A percentile compares a stretch with the other conserved stretches of the same genome.
Conservation (phyloP, 768 basidiomycete species). For the Sporobolomyces roseus region DNA sequence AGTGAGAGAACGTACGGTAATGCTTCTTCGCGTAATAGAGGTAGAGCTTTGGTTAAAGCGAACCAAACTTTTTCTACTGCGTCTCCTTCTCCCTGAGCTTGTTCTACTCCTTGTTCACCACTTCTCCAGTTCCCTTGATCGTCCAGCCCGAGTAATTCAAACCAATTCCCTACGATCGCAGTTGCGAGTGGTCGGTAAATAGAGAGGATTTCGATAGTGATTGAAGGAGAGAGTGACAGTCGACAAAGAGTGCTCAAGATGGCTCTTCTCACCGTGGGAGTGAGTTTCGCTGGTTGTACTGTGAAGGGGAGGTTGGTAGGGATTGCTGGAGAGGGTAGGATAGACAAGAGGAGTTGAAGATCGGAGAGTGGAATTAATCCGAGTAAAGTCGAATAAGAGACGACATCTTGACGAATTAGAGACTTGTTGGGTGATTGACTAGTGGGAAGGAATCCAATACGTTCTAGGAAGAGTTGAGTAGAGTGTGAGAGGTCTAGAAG, state of each 20-base stretch:
- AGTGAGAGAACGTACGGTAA: constrained; percentile 47
- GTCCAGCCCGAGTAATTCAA: constrained; percentile 54
- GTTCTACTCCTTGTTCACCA: constrained; percentile 26
- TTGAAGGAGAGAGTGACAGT: constrained; percentile 60
- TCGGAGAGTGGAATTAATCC: constrained; percentile 31
- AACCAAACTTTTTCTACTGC: constrained; percentile 50
- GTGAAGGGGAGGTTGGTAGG: constrained; percentile 12
- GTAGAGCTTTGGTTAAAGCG: constrained; percentile 42
- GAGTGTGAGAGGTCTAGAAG: constrained; percentile 15
- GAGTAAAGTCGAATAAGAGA: background rate
- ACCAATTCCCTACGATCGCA: constrained; percentile 78
- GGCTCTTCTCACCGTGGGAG: background rate
- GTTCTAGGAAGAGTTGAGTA: constrained; percentile 10
- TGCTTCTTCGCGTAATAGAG: constrained; percentile 46
- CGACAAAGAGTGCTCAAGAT: constrained; percentile 60
- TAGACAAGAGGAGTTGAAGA: constrained; percentile 20
- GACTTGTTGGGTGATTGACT: background rate
- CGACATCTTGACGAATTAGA: background rate
- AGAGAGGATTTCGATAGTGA: constrained; percentile 62
- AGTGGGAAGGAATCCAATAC: background rate
- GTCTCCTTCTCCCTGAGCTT: constrained; percentile 45
- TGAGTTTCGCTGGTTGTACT: background rate
- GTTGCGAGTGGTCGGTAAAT: constrained; percentile 71
- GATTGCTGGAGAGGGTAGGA: background rate
- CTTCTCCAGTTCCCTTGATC: constrained; percentile 42